These are phyloP conservation scores for Juglanconis juglandina DNA, from an alignment of 2,329 filamentous ascomycete genomes.

Conservation along the genomic window DNA sequence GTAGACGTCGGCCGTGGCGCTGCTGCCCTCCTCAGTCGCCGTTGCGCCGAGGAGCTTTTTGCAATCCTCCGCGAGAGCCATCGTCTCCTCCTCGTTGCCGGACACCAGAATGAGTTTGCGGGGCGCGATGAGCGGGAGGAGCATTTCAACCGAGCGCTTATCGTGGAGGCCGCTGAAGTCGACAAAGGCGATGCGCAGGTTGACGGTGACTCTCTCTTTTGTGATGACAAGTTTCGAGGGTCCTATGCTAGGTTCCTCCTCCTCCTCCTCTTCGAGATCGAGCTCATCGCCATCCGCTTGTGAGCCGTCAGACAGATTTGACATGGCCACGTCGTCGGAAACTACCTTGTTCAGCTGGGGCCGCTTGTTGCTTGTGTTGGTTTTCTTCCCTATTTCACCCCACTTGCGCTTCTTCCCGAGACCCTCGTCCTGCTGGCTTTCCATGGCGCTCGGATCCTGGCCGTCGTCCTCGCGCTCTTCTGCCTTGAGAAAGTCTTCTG, in stretches of 20 bases:
- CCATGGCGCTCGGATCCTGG: slow-evolving; percentile 54
- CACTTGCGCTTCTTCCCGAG: slow-evolving; percentile 93
- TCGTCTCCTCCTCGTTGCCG: slow-evolving; percentile 75
- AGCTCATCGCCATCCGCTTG: slow-evolving; percentile 47
- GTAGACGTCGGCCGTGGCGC: slow-evolving; percentile 66
- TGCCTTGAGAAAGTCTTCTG: slow-evolving; percentile 88
- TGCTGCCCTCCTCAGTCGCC: slow-evolving; percentile 33
- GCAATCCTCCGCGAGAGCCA: slow-evolving; percentile 74
- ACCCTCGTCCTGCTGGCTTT: slow-evolving; percentile 53
- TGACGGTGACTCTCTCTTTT: slow-evolving; percentile 61
- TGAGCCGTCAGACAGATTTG: slow-evolving; percentile 32
- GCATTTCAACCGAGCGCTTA: slow-evolving; percentile 87
- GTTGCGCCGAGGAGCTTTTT: slow-evolving; percentile 57
- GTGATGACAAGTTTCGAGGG: slow-evolving; percentile 73
- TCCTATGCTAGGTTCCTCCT: slow-evolving; percentile 48
- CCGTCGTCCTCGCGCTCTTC: slow-evolving; percentile 82
- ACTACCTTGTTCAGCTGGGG: slow-evolving; percentile 43
- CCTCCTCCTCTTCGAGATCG: slow-evolving; percentile 56
- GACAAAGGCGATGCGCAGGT: slow-evolving; percentile 77
- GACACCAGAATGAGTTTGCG: slow-evolving; percentile 91
- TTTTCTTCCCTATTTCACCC: slow-evolving; percentile 62
- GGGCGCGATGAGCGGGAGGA: slow-evolving; percentile 90
- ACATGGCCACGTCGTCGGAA: slow-evolving; percentile 46
- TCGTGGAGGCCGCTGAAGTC: slow-evolving; percentile 93
- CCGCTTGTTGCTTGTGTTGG: slow-evolving; percentile 56